Evolutionary conservation across 495 filamentous ascomycete species (phyloP), one percentile per base, ranked within the genome.

Genomic region (Chlorociboria aeruginascens): DNA sequence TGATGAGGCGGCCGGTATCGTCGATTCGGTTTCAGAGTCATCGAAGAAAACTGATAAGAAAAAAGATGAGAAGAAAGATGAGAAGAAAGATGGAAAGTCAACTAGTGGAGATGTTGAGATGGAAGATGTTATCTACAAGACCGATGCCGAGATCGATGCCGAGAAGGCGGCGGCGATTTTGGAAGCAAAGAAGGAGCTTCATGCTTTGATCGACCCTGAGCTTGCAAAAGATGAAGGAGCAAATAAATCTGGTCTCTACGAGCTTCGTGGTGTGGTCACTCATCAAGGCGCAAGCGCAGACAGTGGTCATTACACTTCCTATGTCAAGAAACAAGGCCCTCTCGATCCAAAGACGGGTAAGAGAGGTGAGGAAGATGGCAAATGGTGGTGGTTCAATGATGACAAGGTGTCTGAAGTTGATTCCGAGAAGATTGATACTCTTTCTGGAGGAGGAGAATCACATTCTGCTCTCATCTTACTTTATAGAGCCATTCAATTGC

Each of bases 341-440:
- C 66, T 81, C 46, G 82, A 87, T 50, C 65, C 78, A 7, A 73
- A 72, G 46, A 78, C 79, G 3, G 81, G 79, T 50, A 85, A 85
- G 70, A 66, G 79, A 54, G 78, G 77, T 48, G 79, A 81, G 53
- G 83, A 89, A 47, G 89, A 95, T 53, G 88, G 81, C 46, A 95
- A 90, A 54, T 98, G 92, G 92, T 98, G 92, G 88, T 97, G 92
- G 89, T 98, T 98, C 73, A 95, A 98, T 61, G 92, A 98, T 57
- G 93, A 98, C 59, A 94, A 90, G 64, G 93, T 98, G 9, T 78
- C 83, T 34, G 93, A 97, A 66, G 92, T 98, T 28, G 82, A 89
- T 3, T 66, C 76, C 8, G 88, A 95, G 55, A 94, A 92, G 69
- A 93, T 98, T 54, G 83, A 90, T 59, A 80, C 82, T 6, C 73